A percentile compares a stretch with the other conserved stretches of the same genome.
phyloP scores from a whole-genome alignment of 1,139 yeast genomes.

The Yarrowia galli region DNA sequence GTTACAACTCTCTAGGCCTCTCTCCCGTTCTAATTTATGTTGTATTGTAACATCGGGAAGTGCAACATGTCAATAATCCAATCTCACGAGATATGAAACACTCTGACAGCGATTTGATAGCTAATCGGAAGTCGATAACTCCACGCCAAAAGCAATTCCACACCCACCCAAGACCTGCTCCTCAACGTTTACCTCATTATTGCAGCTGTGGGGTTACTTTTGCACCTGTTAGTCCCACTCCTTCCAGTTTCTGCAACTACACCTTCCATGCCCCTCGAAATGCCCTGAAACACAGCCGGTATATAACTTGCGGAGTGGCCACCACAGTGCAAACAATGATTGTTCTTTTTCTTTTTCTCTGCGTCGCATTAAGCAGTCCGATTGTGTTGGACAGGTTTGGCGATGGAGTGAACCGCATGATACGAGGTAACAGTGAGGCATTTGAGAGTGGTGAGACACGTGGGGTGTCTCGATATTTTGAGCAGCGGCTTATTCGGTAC shows the following conservation, averaged over 20 bases:
- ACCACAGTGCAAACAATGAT: background rate
- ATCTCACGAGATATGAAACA: too few species aligned
- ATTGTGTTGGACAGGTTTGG: background rate
- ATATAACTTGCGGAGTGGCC: background rate
- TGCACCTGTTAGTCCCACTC: background rate
- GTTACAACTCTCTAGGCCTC: too few species aligned
- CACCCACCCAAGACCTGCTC: background rate
- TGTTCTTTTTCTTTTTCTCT: conserved; percentile 6
- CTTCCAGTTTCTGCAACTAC: background rate
- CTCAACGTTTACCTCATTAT: background rate
- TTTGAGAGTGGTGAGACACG: conserved; percentile 1
- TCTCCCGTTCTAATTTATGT: background rate
- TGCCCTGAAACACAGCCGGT: background rate
- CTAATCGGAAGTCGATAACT: too few species aligned
- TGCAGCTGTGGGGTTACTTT: background rate
- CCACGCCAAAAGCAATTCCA: background rate
- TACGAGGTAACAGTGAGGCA: conserved; percentile 22
- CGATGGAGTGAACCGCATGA: conserved; percentile 3
- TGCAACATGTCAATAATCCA: background rate
- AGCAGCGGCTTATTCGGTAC: conserved; percentile 14
- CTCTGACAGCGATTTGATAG: too few species aligned
- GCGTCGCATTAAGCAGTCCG: conserved; percentile 3
- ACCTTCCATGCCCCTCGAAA: conserved; percentile 23
- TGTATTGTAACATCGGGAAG: too few species aligned
- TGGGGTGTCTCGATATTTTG: background rate